Evolutionary conservation across 805 yeast species (phyloP), one percentile per base, ranked within the genome.

Genomic region (Torulaspora quercuum): DNA sequence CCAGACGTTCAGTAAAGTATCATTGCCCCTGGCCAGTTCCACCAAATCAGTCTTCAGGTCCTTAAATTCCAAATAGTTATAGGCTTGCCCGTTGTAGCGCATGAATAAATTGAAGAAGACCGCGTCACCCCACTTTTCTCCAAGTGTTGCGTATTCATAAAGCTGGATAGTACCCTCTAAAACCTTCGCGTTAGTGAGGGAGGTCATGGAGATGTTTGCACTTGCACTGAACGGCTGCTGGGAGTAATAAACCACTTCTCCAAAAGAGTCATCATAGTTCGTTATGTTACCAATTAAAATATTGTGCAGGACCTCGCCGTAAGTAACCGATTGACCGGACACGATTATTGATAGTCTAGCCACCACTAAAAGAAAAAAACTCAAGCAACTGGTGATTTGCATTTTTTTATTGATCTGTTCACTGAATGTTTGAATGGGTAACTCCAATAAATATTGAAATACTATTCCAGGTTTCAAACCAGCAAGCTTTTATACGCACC

Each of bases 81-180:
- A 13, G 18, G 16, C 29, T 13, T 25, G 29, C 12, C 29, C 29
- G 16, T 25, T 25, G 29, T 25, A 25, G 4, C 7, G 7, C 29
- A 25, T 25, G 7, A 25, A 25, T 4, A 13, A 13, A 7, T 13
- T 25, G 14, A 25, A 25, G 10, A 25, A 25, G 19, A 25, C 29
- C 8, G 29, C 29, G 16, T 25, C 29, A 10, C 29, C 29, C 29
- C 29, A 25, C 9, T 25, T 25, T 7, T 25, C 17, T 7, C 29
- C 29, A 25, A 25, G 16, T 13, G 29, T 25, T 12, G 29, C 29
- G 14, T 13, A 25, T 7, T 25, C 18, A 25, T 25, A 25, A 4
- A 25, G 29, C 18, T 25, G 16, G n/a, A 25, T 13, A n/a, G 29
- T 25, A 4, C 18, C 29, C 8, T 25, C 16, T 11, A 25, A 13